These are phyloP conservation scores for Penicillium hordei DNA, from an alignment of 2,329 filamentous ascomycete species.

Conservation along the genomic window DNA sequence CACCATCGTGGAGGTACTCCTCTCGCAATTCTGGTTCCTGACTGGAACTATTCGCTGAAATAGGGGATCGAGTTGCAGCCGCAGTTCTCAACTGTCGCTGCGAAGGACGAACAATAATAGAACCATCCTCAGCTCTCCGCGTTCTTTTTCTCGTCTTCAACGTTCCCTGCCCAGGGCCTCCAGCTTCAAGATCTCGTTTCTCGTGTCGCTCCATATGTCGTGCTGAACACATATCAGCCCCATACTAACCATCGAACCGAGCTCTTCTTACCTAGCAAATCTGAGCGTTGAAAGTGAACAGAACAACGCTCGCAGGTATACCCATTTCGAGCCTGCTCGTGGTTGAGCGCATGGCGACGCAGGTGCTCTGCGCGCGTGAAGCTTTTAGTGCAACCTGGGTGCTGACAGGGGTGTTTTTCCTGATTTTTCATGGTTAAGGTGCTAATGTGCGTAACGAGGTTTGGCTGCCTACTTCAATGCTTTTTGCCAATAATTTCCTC, in stretches of 20 bases:
- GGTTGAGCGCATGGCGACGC: slow-evolving; percentile 59
- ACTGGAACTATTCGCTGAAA: slow-evolving; percentile 16
- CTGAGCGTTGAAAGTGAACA: slow-evolving; percentile 61
- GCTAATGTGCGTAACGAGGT: not conserved
- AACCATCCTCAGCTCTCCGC: slow-evolving; percentile 50
- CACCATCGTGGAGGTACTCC: slow-evolving; percentile 16
- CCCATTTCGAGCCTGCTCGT: slow-evolving; percentile 51
- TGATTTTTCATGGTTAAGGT: not conserved
- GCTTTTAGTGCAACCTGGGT: slow-evolving; percentile 26
- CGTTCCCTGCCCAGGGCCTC: slow-evolving; percentile 48
- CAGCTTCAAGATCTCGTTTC: slow-evolving; percentile 54
- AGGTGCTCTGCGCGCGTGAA: slow-evolving; percentile 61
- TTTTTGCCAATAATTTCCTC: not conserved
- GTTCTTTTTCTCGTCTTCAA: slow-evolving; percentile 53
- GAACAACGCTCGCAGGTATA: slow-evolving; percentile 59
- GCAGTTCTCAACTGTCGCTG: slow-evolving; percentile 24
- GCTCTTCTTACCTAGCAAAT: slow-evolving; percentile 53
- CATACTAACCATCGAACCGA: not conserved
- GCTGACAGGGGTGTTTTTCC: slow-evolving; percentile 17
- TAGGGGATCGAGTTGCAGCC: slow-evolving; percentile 1
- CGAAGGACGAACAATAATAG: slow-evolving; percentile 45
- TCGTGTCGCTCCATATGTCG: slow-evolving; percentile 57
- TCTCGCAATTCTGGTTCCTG: not conserved
- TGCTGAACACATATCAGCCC: slow-evolving; percentile 40
- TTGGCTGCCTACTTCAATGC: not conserved